phyloP scores from a whole-genome alignment of 495 filamentous ascomycete species.

The Oidiodendron maius region DNA sequence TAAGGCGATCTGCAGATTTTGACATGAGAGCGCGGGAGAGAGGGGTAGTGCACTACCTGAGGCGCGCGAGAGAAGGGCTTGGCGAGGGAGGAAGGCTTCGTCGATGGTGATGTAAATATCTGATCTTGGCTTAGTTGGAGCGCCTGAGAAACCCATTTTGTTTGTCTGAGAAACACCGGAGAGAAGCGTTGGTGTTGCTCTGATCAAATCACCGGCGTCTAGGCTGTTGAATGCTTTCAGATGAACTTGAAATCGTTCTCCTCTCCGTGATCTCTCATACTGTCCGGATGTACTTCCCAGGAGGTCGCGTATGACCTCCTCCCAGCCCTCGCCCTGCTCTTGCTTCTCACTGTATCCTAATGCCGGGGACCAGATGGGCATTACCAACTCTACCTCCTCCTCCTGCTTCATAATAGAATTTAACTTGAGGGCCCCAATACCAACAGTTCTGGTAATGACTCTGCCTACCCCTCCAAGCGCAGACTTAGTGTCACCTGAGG shows the following conservation, averaged over 20 bases:
- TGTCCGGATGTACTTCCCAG: constrained; percentile 64
- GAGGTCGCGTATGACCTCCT: constrained; percentile 67
- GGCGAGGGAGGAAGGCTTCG: constrained; percentile 65
- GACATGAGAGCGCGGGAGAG: constrained; percentile 51
- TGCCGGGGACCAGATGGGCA: constrained; percentile 73
- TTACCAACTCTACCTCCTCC: constrained; percentile 66
- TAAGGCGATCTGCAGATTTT: constrained; percentile 80
- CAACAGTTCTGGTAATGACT: constrained; percentile 60
- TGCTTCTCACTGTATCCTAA: constrained; percentile 37
- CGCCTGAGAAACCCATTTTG: constrained; percentile 93
- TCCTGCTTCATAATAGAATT: constrained; percentile 71
- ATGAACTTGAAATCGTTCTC: constrained; percentile 70
- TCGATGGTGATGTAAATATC: constrained; percentile 91
- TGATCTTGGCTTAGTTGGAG: constrained; percentile 77
- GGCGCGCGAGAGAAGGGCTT: constrained; percentile 75
- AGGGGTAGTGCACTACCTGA: constrained; percentile 69
- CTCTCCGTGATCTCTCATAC: constrained; percentile 62
- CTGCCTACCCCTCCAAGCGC: constrained; percentile 18
- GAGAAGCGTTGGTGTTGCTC: constrained; percentile 80
- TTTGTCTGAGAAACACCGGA: constrained; percentile 72
- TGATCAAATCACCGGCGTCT: constrained; percentile 74
- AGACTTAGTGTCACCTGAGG: constrained; percentile 30
- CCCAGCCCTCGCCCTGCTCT: constrained; percentile 64
- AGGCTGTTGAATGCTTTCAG: constrained; percentile 67
- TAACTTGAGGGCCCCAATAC: constrained; percentile 76